Evolutionary conservation across 495 filamentous ascomycete genomes (phyloP).

Genomic region (Lasiosphaeria miniovina): DNA sequence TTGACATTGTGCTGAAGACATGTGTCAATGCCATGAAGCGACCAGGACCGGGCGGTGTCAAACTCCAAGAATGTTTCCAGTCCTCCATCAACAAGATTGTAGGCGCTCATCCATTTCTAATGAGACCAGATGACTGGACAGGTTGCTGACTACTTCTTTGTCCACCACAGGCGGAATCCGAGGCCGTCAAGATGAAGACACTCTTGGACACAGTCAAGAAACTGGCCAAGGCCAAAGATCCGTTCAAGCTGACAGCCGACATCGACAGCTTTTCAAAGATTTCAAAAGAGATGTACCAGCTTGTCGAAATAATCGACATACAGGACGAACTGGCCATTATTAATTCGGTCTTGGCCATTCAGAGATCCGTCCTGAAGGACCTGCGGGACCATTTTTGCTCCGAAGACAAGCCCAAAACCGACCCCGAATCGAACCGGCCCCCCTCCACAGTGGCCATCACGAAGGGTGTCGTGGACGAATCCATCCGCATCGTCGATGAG

Average conservation of each 20-base stretch:
- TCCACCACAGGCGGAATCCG: conserved; percentile 8
- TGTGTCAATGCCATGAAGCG: conserved; percentile 16
- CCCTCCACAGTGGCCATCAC: not conserved
- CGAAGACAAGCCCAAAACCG: not conserved
- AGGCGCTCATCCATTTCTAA: not conserved
- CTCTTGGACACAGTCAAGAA: conserved; percentile 7
- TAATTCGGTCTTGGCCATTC: not conserved
- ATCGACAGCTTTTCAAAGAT: conserved; percentile 18
- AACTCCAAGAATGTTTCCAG: conserved; percentile 17
- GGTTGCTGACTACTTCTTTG: not conserved
- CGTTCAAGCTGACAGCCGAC: conserved; percentile 8
- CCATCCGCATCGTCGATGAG: conserved; percentile 4
- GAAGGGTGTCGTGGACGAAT: conserved; percentile 2
- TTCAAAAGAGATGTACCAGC: conserved; percentile 1
- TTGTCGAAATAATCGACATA: conserved; percentile 6
- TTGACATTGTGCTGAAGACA: conserved; percentile 11
- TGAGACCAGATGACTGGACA: no score
- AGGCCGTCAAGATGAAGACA: conserved; percentile 9
- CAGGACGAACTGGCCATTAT: conserved; percentile 6
- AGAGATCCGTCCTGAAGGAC: not conserved
- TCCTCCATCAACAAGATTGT: conserved; percentile 17
- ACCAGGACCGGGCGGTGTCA: conserved; percentile 10
- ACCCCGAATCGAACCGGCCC: no score
- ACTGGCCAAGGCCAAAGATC: conserved; percentile 2
- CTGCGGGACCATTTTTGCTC: not conserved